Base-by-base conservation (phyloP, 495 filamentous ascomycete species). In the Cercophora scortea region DNA sequence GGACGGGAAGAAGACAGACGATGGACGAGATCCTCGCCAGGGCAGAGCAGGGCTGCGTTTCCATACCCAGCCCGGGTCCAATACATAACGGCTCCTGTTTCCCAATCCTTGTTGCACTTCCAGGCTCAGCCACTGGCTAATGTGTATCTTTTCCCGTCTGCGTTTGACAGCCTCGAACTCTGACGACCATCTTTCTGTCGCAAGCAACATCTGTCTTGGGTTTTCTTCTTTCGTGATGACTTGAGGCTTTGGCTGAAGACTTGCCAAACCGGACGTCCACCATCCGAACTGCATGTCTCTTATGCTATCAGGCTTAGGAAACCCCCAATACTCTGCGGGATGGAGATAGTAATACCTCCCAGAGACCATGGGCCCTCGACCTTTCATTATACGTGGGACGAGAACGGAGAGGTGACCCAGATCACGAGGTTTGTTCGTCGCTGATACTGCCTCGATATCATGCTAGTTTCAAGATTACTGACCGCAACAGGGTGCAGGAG, bases 271-370 rank as follows among this genome's bases (percentile, higher is more conserved):
- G 17, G 15, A 16, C 46, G 9, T n/a, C n/a, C n/a, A n/a, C 44
- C 12, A 18, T n/a, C 34, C 35, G 18, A 13, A n/a, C n/a, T 39
- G 8, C 17, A 41, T 32, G 9, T 35, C 42, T 49, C 50, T 43
- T 43, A 56, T 61, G 57, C 59, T 51, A 54, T 45, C 55, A 39
- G 41, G 44, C 32, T 36, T 47, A 32, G 39, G 7, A 25, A 38
- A 40, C 19, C 48, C 41, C 35, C 53, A 48, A 45, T 43, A 54
- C 45, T 46, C 32, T 44, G 34, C 57, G 56, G 51, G 52, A 68
- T 66, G 65, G 65, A 68, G 51, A 62, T 59, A 53, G 57, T 60
- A 49, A 66, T 62, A 55, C 65, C 63, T 19, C 61, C 59, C 1
- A 48, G 63, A 50, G 63, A 62, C 56, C 61, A 64, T 52, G 63